These are phyloP conservation scores for Metschnikowia continentalis DNA, from an alignment of 805 yeast genomes.

Conservation along the genomic window DNA sequence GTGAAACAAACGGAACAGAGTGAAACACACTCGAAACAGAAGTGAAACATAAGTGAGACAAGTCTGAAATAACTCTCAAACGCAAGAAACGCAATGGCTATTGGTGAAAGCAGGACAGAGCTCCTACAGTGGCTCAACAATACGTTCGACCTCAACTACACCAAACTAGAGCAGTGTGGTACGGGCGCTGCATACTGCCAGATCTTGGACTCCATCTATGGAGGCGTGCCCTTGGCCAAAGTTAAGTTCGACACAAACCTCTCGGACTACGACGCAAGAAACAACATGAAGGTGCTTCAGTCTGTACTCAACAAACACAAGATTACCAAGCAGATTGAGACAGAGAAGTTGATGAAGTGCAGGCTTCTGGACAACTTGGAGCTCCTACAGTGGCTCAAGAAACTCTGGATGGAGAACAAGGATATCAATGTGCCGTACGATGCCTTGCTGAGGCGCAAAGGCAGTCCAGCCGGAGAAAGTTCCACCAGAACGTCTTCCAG, in stretches of 20 bases:
- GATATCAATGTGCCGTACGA: constrained; percentile 64
- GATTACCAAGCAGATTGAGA: constrained; percentile 72
- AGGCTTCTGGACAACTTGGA: constrained; percentile 91
- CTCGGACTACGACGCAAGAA: constrained; percentile 70
- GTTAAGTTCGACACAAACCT: constrained; percentile 64
- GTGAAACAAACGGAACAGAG: too few relatives aligned
- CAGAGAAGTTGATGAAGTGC: constrained; percentile 79
- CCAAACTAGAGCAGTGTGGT: constrained; percentile 90
- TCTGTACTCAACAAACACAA: constrained; percentile 67
- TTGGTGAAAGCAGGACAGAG: constrained; percentile 79
- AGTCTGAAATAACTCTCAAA: not conserved
- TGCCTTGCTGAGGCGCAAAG: constrained; percentile 38
- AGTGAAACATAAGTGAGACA: too few relatives aligned
- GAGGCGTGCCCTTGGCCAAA: constrained; percentile 75
- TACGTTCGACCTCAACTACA: constrained; percentile 57
- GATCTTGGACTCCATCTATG: constrained; percentile 77
- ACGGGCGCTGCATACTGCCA: constrained; percentile 95
- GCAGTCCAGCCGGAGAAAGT: constrained; percentile 5
- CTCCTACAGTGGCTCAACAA: constrained; percentile 81
- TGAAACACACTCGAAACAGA: too few relatives aligned
- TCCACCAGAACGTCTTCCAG: constrained; percentile 11
- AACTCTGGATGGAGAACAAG: constrained; percentile 73
- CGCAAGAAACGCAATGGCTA: constrained; percentile 11
- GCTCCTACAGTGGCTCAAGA: constrained; percentile 87
- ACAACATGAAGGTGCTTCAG: constrained; percentile 84